Base-by-base conservation (phyloP, 129 eudicot genomes). In the Oenanthe sinensis region DNA sequence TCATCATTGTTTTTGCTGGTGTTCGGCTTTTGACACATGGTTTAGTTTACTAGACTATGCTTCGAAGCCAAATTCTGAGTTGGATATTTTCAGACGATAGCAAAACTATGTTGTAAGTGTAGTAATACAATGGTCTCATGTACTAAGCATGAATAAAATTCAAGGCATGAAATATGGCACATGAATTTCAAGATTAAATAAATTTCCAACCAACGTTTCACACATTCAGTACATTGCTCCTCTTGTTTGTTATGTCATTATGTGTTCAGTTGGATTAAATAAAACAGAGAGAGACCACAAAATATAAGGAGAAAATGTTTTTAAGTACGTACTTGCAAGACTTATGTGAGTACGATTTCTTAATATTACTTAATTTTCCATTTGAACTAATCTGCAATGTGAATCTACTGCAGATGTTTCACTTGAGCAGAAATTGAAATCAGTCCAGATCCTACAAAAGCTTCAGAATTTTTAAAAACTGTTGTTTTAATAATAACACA, bases 401-500 rank as follows among this genome's bases (percentile, higher is more conserved):
- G 83, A 80, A 71, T 86, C 84, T 50, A 70, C 74, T 2, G 87
- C 77, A 43, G 80, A 88, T 16, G 42, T 43, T 19, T 50, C 87
- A 19, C 76, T 83, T 28, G 82, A 85, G 82, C 90, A 87, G 50
- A 87, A 86, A 65, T 76, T 72, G 40, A 86, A 85, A 20, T 82
- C 86, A 13, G 62, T 46, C 42, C 87, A 46, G 71, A 77, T 77
- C 52, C 81, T 37, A 20, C 82, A 36, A 71, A 49, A 48, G 82
- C 58, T 47, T 77, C 89, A n/a, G 91, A 89, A 82, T 85, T 75
- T 36, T 11, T 76, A 13, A 75, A 73, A 75, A 73, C 3, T 92
- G 84, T 79, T 87, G 87, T 79, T 91, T 91, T 46, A 91, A 93
- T 44, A 89, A 95, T 88, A 89, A 87, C 81, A 93, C 89, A 74